Evolutionary conservation across 2,329 filamentous ascomycete genomes (phyloP).

Genomic region (Ceratocystis smalleyi): DNA sequence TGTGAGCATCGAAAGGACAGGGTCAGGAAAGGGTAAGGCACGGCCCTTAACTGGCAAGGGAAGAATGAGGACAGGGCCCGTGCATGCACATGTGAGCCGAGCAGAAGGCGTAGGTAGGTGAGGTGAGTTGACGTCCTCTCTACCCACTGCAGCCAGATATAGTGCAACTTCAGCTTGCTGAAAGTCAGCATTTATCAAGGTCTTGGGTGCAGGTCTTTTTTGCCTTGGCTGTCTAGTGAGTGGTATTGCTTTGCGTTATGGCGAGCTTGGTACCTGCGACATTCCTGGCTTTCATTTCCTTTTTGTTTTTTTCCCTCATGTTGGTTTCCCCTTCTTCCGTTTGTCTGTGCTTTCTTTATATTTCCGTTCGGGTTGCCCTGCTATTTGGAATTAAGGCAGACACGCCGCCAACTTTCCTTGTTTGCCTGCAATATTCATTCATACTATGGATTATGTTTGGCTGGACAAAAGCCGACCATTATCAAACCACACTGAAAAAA

Average conservation of each 20-base stretch:
- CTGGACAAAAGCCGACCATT: neutral
- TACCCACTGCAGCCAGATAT: neutral
- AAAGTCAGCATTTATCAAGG: neutral
- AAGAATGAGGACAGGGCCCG: neutral
- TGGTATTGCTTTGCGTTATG: neutral
- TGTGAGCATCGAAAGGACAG: neutral
- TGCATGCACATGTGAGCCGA: slow-evolving; percentile 1
- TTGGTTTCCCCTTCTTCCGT: neutral
- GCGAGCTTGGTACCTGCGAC: neutral
- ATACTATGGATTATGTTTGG: neutral
- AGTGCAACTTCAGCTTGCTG: neutral
- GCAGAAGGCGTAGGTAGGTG: neutral
- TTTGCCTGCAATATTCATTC: neutral
- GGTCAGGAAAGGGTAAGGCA: neutral
- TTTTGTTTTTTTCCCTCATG: neutral
- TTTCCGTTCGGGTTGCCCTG: neutral
- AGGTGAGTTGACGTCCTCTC: neutral
- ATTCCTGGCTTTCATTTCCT: neutral
- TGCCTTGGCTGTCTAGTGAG: neutral
- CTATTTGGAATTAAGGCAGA: neutral
- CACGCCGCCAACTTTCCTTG: neutral
- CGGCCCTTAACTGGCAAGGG: neutral
- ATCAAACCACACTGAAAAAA: neutral
- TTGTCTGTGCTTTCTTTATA: neutral
- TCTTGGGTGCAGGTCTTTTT: neutral